These are phyloP conservation scores for Calvatia gigantea DNA, from an alignment of 768 basidiomycete species.

Conservation along the genomic window DNA sequence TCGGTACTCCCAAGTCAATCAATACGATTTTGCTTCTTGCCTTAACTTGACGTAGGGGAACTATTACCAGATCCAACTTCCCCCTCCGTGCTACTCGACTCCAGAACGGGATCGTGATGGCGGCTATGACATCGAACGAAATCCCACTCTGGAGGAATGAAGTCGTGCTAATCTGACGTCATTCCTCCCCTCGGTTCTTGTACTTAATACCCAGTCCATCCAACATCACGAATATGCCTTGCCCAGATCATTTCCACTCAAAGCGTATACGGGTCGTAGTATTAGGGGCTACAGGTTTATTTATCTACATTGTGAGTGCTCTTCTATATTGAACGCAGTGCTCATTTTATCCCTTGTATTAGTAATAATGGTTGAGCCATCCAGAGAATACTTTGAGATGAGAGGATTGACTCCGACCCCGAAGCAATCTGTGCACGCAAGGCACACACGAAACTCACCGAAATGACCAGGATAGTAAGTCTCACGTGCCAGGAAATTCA, in stretches of 20 bases:
- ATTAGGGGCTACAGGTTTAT: too few relatives aligned
- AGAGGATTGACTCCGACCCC: constrained; percentile 2
- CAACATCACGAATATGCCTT: background rate
- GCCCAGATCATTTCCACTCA: too few relatives aligned
- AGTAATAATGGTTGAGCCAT: constrained; percentile 7
- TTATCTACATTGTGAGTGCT: too few relatives aligned
- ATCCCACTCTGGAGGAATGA: background rate
- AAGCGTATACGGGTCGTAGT: too few relatives aligned
- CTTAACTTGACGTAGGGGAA: constrained; percentile 1
- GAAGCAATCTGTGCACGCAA: background rate
- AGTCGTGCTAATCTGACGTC: constrained; percentile 1
- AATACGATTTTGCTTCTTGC: background rate
- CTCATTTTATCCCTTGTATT: background rate
- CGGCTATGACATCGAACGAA: background rate
- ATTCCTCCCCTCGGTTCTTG: background rate
- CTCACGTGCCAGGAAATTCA: constrained; percentile 8
- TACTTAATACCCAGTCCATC: constrained; percentile 4
- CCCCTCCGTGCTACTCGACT: background rate
- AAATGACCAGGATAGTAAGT: background rate
- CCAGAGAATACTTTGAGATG: background rate
- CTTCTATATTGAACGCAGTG: background rate
- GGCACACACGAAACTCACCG: background rate
- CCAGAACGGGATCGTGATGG: constrained; percentile 2
- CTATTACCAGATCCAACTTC: background rate
- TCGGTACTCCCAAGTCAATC: background rate